Evolutionary conservation across 495 filamentous ascomycete genomes (phyloP), one percentile per base, ranked within the genome.

Genomic region (Glonium stellatum): DNA sequence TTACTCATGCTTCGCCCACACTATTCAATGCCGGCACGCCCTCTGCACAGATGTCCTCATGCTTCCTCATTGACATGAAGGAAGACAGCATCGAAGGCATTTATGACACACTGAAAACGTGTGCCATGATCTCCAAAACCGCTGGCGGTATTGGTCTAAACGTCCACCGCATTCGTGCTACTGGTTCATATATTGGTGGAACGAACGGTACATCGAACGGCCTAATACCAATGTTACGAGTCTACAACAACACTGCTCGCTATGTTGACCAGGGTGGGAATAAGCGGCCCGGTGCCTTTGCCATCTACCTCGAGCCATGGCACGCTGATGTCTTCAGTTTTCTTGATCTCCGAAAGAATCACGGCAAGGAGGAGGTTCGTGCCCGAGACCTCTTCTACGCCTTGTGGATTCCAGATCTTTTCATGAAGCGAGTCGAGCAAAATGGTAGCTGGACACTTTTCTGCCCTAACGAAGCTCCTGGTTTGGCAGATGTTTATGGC

Each of bases 231-330:
- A 96, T 98, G 92, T 85, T 98, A 27, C 87, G 92, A 41, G 93
- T 98, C 59, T 98, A 88, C 83, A 97, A 98, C 80, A 97, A 97
- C 78, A 98, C 93, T 55, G 93, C 93, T 22, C 84, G 93, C 69
- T 98, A 98, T 71, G 93, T 98, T 54, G 93, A 98, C 70, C 93
- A 98, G 76, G 93, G 93, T 76, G 93, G 93, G 68, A 98, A 98
- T 82, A 98, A 98, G 83, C 89, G 93, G 47, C 93, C 93, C 36
- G 93, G 93, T 76, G 93, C 93, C 54, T 98, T 98, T 73, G 93
- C 93, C 64, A 95, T 97, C 74, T 98, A 98, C 76, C 81, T 98
- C n/a, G 93, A 98, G 80, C 93, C 93, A 18, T 98, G 93, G 93
- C 93, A 98, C 76, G 87, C 92, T 21, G 93, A 98, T 77, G 87